Evolutionary conservation across 1,284 basidiomycete genomes (phyloP), one percentile per base, ranked within the genome.

Genomic region (Agaricales sp.): DNA sequence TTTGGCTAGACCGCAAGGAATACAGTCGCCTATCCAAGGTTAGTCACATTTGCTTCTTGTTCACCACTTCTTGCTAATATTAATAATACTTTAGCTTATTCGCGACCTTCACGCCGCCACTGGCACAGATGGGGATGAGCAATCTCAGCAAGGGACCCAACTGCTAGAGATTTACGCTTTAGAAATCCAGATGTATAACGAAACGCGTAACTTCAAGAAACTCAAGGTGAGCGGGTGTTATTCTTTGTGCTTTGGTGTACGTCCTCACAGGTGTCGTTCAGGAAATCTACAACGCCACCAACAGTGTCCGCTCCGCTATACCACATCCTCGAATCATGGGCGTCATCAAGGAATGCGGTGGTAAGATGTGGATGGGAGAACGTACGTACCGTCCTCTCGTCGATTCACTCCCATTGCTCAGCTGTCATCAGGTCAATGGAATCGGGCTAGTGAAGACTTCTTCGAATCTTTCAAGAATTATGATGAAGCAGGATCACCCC

Each of bases 321-420:
- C 94, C 95, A 8, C 96, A 99, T 68, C 96, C 96, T 4, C 82
- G 93, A 21, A 98, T 99, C 61, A 93, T 98, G 87, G 96, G 95
- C 48, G 90, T 98, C 49, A 99, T 99, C 67, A 92, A 94, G 61
- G 96, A 99, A 66, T 98, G 95, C 57, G 96, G 96, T 12, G 96
- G 96, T 4, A 99, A 99, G 70, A 99, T 99, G 96, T 97, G 96
- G 92, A 99, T 99, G 96, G 92, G 91, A 51, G 96, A 99, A 73
- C 89, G 94, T 88, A 63, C 85, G 44, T 21, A 6, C 23, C 73
- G 2, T 11, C 3, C 13, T 52, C 23, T n/a, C 26, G 16, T 35
- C 16, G 18, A 41, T 24, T 24, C 39, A 45, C 25, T n/a, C 38
- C 19, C 21, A 4, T 35, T 20, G 46, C 16, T 25, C 30, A 23